Base-by-base conservation (phyloP, 495 filamentous ascomycete species). In the Letharia lupina region DNA sequence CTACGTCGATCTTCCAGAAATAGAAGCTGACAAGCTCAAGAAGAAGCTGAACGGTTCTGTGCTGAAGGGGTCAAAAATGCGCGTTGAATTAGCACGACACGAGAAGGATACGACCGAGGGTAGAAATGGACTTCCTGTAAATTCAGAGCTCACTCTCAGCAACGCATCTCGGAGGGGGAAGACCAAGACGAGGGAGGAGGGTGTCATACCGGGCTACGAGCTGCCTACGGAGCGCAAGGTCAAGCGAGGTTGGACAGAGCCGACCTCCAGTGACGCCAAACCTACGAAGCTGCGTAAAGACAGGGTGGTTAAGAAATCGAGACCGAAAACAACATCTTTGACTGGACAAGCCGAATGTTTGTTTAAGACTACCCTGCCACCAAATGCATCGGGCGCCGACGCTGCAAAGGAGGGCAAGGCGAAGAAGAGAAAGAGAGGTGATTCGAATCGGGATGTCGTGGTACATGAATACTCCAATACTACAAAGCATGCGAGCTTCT, bases 11-110 rank as follows among this genome's bases (percentile, higher is more conserved):
- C 75, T 98, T 31, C 91, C 93, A 0, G 75, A 72, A 3, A 84
- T 86, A 76, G 91, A 94, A 68, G 94, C 92, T 8, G 87, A 93
- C 5, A 95, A 92, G 72, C 77, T 98, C 40, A 89, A 87, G 75
- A 93, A 91, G 80, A 97, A 95, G 73, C 81, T 98, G n/a, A 89
- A 96, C 78, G 93, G 93, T 12, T 83, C 88, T 8, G 87, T 91
- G 18, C 77, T 98, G 35, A 95, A 87, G 65, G 94, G 94, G 42
- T 80, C 82, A 52, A 98, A 96, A 74, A 84, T 98, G 66, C 84
- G 85, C 57, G 83, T 98, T 44, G 90, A 96, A 69, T 82, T 85
- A 23, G 93, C 94, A 23, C 84, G 83, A 20, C 86, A 89, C 2
- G 76, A 81, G 60, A 86, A 81, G 68, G 69, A 64, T 40, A 64